Percentiles rank a stretch among this genome's conserved stretches.
Evolutionary conservation across 2,329 filamentous ascomycete genomes (phyloP).

Genomic region (Passalora sequoiae): DNA sequence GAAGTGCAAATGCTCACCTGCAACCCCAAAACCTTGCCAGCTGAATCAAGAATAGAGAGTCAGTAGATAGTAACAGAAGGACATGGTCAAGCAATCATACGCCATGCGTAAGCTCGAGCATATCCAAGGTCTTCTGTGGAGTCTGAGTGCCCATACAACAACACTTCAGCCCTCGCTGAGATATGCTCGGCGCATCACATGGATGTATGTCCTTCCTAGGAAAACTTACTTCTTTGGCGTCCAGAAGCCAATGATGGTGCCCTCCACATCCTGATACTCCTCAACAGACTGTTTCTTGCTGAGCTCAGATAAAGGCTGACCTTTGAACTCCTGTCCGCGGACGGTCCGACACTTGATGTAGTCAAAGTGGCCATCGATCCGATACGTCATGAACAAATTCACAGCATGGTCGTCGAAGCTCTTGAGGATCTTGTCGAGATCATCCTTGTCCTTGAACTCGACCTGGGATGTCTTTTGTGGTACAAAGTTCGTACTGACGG

Average conservation of each 20-base stretch:
- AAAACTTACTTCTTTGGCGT: slow-evolving; percentile 34
- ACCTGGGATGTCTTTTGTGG: slow-evolving; percentile 26
- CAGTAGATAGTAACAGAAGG: too few relatives aligned
- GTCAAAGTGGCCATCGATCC: slow-evolving; percentile 29
- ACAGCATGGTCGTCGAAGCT: slow-evolving; percentile 26
- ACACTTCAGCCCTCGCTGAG: too few relatives aligned
- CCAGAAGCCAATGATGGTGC: slow-evolving; percentile 42
- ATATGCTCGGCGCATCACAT: too few relatives aligned
- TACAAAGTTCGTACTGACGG: slow-evolving; percentile 32
- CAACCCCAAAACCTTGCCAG: slow-evolving; percentile 40
- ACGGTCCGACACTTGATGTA: slow-evolving; percentile 33
- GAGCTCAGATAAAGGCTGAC: slow-evolving; percentile 33
- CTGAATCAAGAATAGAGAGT: too few relatives aligned
- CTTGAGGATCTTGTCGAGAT: slow-evolving; percentile 26
- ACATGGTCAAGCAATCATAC: too few relatives aligned
- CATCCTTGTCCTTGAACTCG: slow-evolving; percentile 23
- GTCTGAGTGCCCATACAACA: too few relatives aligned
- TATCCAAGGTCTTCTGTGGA: too few relatives aligned
- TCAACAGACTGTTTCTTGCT: slow-evolving; percentile 40
- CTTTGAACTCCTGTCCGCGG: slow-evolving; percentile 31
- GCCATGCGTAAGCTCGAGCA: too few relatives aligned
- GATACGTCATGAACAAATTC: slow-evolving; percentile 34
- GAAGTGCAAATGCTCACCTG: slow-evolving; percentile 42
- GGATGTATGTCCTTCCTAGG: too few relatives aligned
- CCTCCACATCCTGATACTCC: slow-evolving; percentile 34